Evolutionary conservation across 805 yeast genomes (phyloP), one percentile per base, ranked within the genome.

Genomic region (Barnettozyma sucrosica): DNA sequence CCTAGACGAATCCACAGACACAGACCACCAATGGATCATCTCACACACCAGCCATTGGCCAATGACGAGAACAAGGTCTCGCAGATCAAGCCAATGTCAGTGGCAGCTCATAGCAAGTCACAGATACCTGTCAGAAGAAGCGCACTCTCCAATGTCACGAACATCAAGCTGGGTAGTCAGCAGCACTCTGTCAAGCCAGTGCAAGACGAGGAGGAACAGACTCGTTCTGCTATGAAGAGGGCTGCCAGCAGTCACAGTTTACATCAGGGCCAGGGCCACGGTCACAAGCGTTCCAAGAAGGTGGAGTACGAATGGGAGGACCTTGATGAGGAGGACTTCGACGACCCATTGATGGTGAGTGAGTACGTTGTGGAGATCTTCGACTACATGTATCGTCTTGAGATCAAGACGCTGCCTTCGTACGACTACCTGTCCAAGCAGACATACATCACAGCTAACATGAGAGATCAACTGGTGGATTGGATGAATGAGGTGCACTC

Each of bases 401-500:
- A 89, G 68, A 66, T 74, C 40, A 75, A 77, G 58, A 87, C 92
- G 41, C 69, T 87, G 59, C 96, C 89, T 18, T 59, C 66, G 37
- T 66, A 70, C 24, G 66, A 66, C 42, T 67, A 67, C 44, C 53
- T 70, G 19, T 57, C 61, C 36, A 67, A 66, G 67, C 72, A 66
- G 59, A 55, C 80, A 66, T 68, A 67, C 42, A 68, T 70, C 21
- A 68, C 66, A 23, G 66, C 64, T 41, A 67, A 69, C 43, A 82
- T 83, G 85, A 77, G 97, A 59, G 85, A 87, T 43, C 86, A 89
- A 45, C 70, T 89, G 48, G 93, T 89, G n/a, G 95, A 90, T 67
- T 89, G 97, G 97, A 74, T 89, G 66, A 88, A 87, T 26, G 92
- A 88, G 62, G 88, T 89, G 66, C 97, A 89, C 70, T 71, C 80